A percentile compares a stretch with the other conserved stretches of the same genome.
These are phyloP conservation scores for Vicia sativa DNA, from an alignment of 306 rosid genomes.

Conservation along the genomic window DNA sequence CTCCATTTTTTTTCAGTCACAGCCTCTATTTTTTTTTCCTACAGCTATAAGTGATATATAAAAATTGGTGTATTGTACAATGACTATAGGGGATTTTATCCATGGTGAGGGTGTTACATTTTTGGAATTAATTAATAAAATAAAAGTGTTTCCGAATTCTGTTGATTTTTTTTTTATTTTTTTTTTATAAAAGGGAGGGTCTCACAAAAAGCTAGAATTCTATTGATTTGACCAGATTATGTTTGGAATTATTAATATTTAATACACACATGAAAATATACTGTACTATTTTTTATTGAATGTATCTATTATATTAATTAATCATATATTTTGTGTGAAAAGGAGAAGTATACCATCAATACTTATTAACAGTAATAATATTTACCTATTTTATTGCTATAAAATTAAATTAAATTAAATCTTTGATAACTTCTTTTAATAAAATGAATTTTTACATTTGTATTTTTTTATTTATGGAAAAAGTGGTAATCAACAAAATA, in stretches of 20 bases:
- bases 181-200: too few species aligned
- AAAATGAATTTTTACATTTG: too few species aligned
- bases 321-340: background rate
- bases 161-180: too few species aligned
- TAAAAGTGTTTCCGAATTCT: background rate
- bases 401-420: too few species aligned
- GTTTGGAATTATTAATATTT: background rate
- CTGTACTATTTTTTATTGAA: background rate
- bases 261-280: background rate
- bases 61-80: background rate
- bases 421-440: too few species aligned
- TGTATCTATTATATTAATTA: background rate
- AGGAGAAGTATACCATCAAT: background rate
- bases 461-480: too few species aligned
- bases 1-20: constrained; percentile 30
- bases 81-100: background rate
- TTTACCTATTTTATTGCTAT: too few species aligned
- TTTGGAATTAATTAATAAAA: constrained; percentile 23
- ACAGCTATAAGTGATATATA: background rate
- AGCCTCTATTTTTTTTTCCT: background rate
- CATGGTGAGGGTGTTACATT: background rate
- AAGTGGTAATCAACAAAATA: too few species aligned
- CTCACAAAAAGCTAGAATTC: too few species aligned
- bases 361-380: background rate
- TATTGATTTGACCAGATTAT: background rate